phyloP scores from a whole-genome alignment of 805 yeast genomes.

The Candida quercuum region DNA sequence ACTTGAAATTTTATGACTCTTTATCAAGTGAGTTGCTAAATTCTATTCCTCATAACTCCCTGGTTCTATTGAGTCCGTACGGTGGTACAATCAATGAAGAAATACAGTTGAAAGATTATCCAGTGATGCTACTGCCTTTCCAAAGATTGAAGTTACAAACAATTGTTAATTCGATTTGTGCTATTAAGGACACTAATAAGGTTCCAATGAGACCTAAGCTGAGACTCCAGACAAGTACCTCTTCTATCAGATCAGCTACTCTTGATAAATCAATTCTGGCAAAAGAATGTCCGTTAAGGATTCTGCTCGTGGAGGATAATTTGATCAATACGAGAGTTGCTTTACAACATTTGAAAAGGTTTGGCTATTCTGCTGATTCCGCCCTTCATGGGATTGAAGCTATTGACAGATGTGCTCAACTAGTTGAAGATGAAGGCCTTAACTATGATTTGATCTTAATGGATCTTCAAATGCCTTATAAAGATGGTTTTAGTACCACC shows the following conservation, averaged over 20 bases:
- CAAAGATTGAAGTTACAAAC: conserved; percentile 7
- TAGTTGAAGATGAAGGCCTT: conserved; percentile 31
- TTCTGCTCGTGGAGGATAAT: conserved; percentile 90
- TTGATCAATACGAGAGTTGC: conserved; percentile 68
- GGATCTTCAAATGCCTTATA: conserved; percentile 94
- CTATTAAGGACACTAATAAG: too few relatives aligned
- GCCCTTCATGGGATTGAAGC: conserved; percentile 94
- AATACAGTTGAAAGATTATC: conserved; percentile 4
- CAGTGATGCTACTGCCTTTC: conserved; percentile 16
- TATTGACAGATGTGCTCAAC: conserved; percentile 81
- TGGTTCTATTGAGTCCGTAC: conserved; percentile 12
- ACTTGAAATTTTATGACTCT: conserved; percentile 6
- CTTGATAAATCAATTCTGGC: conserved; percentile 3
- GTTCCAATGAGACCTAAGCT: conserved; percentile 1
- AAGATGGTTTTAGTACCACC: conserved; percentile 91
- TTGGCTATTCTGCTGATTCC: conserved; percentile 47
- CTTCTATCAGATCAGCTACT: neutral
- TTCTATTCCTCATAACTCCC: neutral
- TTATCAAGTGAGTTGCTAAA: neutral
- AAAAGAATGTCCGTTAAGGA: conserved; percentile 38
- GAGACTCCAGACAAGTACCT: neutral
- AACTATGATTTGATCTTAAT: conserved; percentile 89
- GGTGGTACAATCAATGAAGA: conserved; percentile 8
- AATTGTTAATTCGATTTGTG: neutral
- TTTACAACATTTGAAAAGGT: conserved; percentile 62